Evolutionary conservation across 1,139 yeast species (phyloP), one percentile per base, ranked within the genome.

Genomic region (Protomyces inundatus): DNA sequence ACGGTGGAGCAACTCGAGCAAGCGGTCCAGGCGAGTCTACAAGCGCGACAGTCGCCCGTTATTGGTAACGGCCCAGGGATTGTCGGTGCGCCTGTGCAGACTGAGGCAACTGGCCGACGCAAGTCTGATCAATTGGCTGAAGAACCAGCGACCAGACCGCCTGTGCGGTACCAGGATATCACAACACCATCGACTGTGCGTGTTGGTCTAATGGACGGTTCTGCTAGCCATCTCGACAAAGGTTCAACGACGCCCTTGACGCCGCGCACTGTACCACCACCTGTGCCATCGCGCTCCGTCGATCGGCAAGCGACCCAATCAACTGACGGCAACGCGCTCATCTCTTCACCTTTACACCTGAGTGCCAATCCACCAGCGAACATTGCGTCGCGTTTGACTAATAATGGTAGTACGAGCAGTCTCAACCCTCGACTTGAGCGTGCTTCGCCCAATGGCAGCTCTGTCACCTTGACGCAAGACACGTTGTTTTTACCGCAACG

Each of bases 261-360:
- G 30, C 23, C 48, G 6, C 48, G 48, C 9, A 10, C n/a, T 10
- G 32, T 32, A 14, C 33, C 58, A 6, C 54, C 54, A 7, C 51
- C 58, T n/a, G 33, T 54, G 23, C 58, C 58, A 10, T 35, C 58
- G 2, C 58, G 58, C 30, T 54, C 58, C 10, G 34, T 32, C 12
- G 58, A 54, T 10, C 58, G 58, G 1, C 7, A 46, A 14, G 9
- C 39, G 12, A 14, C 32, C 5, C 30, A 42, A 14, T 7, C 2
- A 1, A 5, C 16, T 7, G 23, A 9, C 30, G 32, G 48, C 23
- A 42, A 42, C 48, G 23, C 48, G 9, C 48, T 42, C 32, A 42
- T 42, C 23, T 42, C 48, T 6, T 23, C 30, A 30, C 48, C 48
- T 42, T 42, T 42, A 30, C 48, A 42, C 32, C 48, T 42, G 7